Evolutionary conservation across 768 basidiomycete genomes (phyloP), one percentile per base, ranked within the genome.

Genomic region (Phlebiopsis flavidoalba): DNA sequence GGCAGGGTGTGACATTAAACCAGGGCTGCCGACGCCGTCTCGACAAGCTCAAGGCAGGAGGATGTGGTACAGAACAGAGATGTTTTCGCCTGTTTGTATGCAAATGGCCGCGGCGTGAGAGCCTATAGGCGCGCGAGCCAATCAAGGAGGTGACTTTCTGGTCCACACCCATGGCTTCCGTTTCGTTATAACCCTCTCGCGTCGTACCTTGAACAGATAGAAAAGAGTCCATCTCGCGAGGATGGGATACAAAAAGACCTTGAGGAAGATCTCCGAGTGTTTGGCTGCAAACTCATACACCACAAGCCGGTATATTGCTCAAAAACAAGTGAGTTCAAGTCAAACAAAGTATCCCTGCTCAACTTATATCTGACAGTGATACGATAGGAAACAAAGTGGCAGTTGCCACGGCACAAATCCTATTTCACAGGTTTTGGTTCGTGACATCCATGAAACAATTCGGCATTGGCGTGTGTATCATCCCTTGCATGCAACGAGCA

Each of bases 391-490:
- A 65, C 97, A 99, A n/a, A 71, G 95, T 97, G 31, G 95, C 95
- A 14, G 91, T 98, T 57, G 94, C 97, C 6, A 93, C 95, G 0
- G 97, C 97, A 0, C 95, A 98, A 71, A 93, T 98, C 35, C 76
- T 99, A 1, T 96, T 95, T 71, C 97, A 99, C 64, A 80, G 96
- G 36, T 99, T 99, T 78, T 98, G 91, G 91, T 98, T 84, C 74
- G 91, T 96, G 17, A 88, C 89, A 4, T 96, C 94, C 8, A 86
- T 99, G 87, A 91, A 91, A 71, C 91, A 95, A 58, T 99, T 95
- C 73, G 89, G 95, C 22, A 88, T 98, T 60, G 91, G 88, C 66
- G 95, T 97, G 68, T 73, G 92, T 77, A 48, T 60, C 5, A 33
- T 58, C 62, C 47, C 54, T 21, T 51, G 49, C 1, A 37, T 8